Base-by-base conservation (phyloP, 2,329 filamentous ascomycete genomes). In the Ophiostoma piceae region DNA sequence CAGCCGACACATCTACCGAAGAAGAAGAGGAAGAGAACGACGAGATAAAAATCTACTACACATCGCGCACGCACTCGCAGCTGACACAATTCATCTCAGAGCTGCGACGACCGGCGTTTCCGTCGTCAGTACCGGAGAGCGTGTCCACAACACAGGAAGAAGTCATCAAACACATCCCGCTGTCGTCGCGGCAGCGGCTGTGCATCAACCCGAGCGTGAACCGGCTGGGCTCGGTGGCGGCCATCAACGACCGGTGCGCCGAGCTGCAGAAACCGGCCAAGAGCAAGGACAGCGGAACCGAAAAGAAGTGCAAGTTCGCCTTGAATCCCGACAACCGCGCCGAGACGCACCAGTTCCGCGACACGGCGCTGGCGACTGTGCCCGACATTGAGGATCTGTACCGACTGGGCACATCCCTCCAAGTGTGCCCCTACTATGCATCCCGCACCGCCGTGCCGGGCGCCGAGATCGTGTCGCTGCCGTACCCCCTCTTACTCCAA, bases 381-480 rank as follows among this genome's bases (percentile, higher is more conserved):
- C 90, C 92, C 2, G 95, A 99, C 76, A 98, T 99, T 69, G 95
- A 99, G 78, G 95, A 99, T 75, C 83, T 98, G 54, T 89, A 90
- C 26, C 82, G 83, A 16, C 82, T 98, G 1, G 95, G 95, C 3
- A 91, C 89, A 75, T 86, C 89, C 67, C 82, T 97, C 41, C 87
- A 89, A 0, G 86, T 98, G 5, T 99, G 95, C 77, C 94, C 95
- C 0, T 99, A 99, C 78, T 99, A 99, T 79, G 94, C 94, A n/a
- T 94, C 94, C 0, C 86, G 95, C 67, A 85, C 90, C 2, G 91
- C 92, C 0, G 89, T 96, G n/a, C 88, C 89, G 22, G 86, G 90
- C 11, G 90, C 92, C 57, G 94, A 97, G 83, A 92, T 99, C 68
- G 85, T 99, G 35, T 97, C 94, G 0, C 82, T 99, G 22, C 95